Conservation (phyloP, 2,329 filamentous ascomycete species). For the Onygenales sp. region DNA sequence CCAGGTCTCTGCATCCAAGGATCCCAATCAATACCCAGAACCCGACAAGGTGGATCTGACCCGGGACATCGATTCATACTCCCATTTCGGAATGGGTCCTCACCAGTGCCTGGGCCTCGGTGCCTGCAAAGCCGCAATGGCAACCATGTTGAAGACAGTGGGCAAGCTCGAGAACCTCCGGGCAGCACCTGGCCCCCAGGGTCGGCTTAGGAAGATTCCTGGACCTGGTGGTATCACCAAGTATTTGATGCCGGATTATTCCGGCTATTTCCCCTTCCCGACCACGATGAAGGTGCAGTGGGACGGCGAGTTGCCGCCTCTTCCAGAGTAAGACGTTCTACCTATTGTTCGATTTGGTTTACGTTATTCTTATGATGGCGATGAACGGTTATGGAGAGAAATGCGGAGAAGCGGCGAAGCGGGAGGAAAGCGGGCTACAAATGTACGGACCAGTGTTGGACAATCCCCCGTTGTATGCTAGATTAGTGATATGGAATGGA, state of each 20-base stretch:
- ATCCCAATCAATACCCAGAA: conserved; percentile 28
- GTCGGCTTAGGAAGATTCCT: conserved; percentile 33
- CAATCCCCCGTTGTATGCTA: too few relatives aligned
- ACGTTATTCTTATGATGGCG: background rate
- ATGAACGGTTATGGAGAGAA: background rate
- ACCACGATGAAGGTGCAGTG: conserved; percentile 36
- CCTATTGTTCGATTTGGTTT: background rate
- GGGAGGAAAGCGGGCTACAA: too few relatives aligned
- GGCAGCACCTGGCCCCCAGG: conserved; percentile 38
- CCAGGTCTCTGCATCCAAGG: conserved; percentile 31
- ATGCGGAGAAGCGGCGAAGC: too few relatives aligned
- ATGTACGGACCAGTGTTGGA: too few relatives aligned
- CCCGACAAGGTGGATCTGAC: conserved; percentile 35
- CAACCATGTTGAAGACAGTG: conserved; percentile 33
- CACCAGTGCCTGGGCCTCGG: conserved; percentile 39
- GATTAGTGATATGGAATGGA: too few relatives aligned
- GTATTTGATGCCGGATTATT: conserved; percentile 37
- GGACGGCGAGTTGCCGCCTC: conserved; percentile 27
- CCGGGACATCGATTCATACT: conserved; percentile 31
- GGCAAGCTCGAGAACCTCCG: conserved; percentile 38
- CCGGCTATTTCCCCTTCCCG: conserved; percentile 34
- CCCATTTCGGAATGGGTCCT: conserved; percentile 37
- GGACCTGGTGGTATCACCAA: conserved; percentile 31
- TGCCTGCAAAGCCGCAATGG: conserved; percentile 31
- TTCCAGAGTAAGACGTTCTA: background rate